Conservation (phyloP, 2,329 filamentous ascomycete genomes). For the Pseudopithomyces maydicus region DNA sequence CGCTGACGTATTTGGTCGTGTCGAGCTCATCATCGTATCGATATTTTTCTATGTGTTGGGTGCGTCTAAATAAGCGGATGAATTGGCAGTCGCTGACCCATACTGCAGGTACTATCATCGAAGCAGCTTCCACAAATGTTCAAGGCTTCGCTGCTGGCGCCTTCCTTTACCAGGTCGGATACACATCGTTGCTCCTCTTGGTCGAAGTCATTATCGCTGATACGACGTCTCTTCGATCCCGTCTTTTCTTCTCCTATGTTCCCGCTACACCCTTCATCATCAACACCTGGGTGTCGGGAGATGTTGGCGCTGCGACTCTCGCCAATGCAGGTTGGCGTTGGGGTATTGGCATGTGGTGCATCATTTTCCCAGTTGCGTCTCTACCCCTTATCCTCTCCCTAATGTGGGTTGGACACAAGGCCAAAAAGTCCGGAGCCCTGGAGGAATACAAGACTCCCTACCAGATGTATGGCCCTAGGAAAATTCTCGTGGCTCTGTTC, state of each 20-base stretch:
- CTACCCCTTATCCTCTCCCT: slow-evolving; percentile 62
- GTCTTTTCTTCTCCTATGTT: slow-evolving; percentile 68
- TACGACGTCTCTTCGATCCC: slow-evolving; percentile 65
- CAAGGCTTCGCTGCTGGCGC: slow-evolving; percentile 58
- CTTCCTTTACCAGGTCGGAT: slow-evolving; percentile 56
- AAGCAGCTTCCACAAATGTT: slow-evolving; percentile 57
- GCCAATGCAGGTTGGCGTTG: slow-evolving; percentile 61
- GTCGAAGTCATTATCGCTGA: slow-evolving; percentile 70
- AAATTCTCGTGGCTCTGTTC: slow-evolving; percentile 54
- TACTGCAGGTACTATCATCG: slow-evolving; percentile 54
- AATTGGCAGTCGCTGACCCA: slow-evolving; percentile 8
- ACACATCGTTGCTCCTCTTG: slow-evolving; percentile 65
- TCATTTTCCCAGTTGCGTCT: slow-evolving; percentile 63
- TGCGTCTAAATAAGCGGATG: background rate
- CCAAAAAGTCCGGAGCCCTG: slow-evolving; percentile 57
- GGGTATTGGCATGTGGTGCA: slow-evolving; percentile 65
- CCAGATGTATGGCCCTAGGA: slow-evolving; percentile 47
- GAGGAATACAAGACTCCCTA: slow-evolving; percentile 51
- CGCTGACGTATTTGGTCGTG: slow-evolving; percentile 65
- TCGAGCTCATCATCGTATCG: slow-evolving; percentile 62
- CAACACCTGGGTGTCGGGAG: slow-evolving; percentile 68
- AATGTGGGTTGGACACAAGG: slow-evolving; percentile 56
- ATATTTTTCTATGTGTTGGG: slow-evolving; percentile 62
- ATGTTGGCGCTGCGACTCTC: slow-evolving; percentile 59
- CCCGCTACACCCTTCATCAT: slow-evolving; percentile 28